Evolutionary conservation across 164 flowering plant genomes (phyloP).

Genomic region (grape (Vitis vinifera)): ASM3070453v1 NC_081821.1:8784501-8785000

Average conservation of each 20-base stretch:
- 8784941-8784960: conserved; percentile 93
- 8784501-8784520: conserved; percentile 85
- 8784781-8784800: conserved; percentile 22
- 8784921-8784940: conserved; percentile 88
- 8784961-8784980: conserved; percentile 89
- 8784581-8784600: conserved; percentile 50
- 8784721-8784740: not conserved
- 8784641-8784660: conserved; percentile 90
- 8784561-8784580: conserved; percentile 88
- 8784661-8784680: conserved; percentile 54
- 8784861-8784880: conserved; percentile 83
- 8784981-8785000: conserved; percentile 54
- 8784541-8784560: conserved; percentile 93
- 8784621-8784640: conserved; percentile 90
- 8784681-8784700: too few relatives aligned
- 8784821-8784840: conserved; percentile 96
- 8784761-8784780: not conserved
- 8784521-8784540: conserved; percentile 87
- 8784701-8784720: too few relatives aligned
- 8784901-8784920: conserved; percentile 89
- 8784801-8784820: conserved; percentile 99
- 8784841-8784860: conserved; percentile 74
- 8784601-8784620: conserved; percentile 46
- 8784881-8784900: conserved; percentile 79
- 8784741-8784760: not conserved